phyloP scores from a whole-genome alignment of 2,329 filamentous ascomycete genomes.

The Coniochaeta prunicola region DNA sequence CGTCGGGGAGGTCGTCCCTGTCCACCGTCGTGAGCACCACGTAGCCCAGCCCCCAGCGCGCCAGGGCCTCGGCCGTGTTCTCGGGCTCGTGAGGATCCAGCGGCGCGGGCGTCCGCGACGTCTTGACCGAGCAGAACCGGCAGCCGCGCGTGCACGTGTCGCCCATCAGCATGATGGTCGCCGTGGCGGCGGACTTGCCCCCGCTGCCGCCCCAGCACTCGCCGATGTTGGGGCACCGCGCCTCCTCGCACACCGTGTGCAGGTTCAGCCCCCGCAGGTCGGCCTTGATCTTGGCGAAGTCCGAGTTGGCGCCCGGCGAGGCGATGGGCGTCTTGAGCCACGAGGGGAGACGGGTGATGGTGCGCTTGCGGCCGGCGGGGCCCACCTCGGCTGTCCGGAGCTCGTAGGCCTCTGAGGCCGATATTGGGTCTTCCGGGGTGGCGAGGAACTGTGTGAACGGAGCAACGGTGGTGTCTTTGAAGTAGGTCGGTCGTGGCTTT shows the following conservation, averaged over 20 bases:
- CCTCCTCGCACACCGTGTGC: constrained; percentile 97
- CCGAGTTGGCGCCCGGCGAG: constrained; percentile 58
- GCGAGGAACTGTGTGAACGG: constrained; percentile 52
- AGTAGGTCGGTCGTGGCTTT: constrained; percentile 41
- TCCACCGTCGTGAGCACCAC: constrained; percentile 93
- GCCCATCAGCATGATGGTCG: constrained; percentile 99
- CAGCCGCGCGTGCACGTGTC: constrained; percentile 96
- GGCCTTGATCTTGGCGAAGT: constrained; percentile 92
- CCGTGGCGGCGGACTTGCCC: constrained; percentile 86
- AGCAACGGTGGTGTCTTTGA: constrained; percentile 50
- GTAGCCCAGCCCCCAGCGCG: constrained; percentile 89
- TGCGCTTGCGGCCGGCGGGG: constrained; percentile 53
- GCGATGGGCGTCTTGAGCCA: constrained; percentile 96
- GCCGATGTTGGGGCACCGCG: constrained; percentile 91
- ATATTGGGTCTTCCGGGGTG: constrained; percentile 32
- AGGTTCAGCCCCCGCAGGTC: constrained; percentile 84
- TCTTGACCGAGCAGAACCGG: constrained; percentile 96
- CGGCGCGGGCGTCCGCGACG: constrained; percentile 63
- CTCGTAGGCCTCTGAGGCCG: constrained; percentile 48
- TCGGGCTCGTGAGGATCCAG: constrained; percentile 95
- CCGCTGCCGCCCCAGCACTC: constrained; percentile 94
- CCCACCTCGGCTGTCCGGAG: constrained; percentile 58
- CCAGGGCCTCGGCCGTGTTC: constrained; percentile 88
- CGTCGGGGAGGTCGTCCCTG: constrained; percentile 84
- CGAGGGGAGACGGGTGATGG: constrained; percentile 69